Conservation (phyloP, 2,329 filamentous ascomycete genomes). For the Fusarium mundagurra region DNA sequence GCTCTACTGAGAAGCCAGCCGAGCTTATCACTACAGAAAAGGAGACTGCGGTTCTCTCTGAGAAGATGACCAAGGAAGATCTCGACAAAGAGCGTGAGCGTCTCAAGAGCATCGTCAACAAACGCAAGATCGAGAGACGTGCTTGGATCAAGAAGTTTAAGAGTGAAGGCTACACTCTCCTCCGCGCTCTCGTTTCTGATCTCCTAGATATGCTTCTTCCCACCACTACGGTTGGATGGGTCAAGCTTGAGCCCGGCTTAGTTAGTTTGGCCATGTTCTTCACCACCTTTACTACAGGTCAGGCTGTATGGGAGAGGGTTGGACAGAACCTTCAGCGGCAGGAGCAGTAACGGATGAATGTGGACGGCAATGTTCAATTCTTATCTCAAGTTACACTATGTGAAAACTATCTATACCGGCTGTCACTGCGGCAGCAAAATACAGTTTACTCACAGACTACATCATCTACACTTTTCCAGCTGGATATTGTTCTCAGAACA, state of each 20-base stretch:
- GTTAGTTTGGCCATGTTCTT: conserved; percentile 69
- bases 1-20: conserved; percentile 36
- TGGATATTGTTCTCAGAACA: neutral
- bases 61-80: conserved; percentile 33
- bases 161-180: conserved; percentile 48
- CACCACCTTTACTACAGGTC: conserved; percentile 69
- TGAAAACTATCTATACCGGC: neutral
- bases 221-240: conserved; percentile 68
- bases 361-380: neutral
- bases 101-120: conserved; percentile 47
- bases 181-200: conserved; percentile 64
- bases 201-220: conserved; percentile 71
- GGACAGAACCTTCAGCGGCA: conserved; percentile 39
- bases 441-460: neutral
- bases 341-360: conserved; percentile 4
- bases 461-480: neutral
- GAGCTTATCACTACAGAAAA: conserved; percentile 28
- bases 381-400: conserved; percentile 3
- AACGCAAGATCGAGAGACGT: conserved; percentile 47
- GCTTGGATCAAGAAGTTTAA: conserved; percentile 44
- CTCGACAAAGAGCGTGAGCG: conserved; percentile 49
- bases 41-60: conserved; percentile 26
- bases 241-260: conserved; percentile 58
- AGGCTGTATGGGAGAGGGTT: conserved; percentile 69
- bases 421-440: neutral